phyloP scores from a whole-genome alignment of 1,139 yeast genomes.

The Taphrina wiesneri region DNA sequence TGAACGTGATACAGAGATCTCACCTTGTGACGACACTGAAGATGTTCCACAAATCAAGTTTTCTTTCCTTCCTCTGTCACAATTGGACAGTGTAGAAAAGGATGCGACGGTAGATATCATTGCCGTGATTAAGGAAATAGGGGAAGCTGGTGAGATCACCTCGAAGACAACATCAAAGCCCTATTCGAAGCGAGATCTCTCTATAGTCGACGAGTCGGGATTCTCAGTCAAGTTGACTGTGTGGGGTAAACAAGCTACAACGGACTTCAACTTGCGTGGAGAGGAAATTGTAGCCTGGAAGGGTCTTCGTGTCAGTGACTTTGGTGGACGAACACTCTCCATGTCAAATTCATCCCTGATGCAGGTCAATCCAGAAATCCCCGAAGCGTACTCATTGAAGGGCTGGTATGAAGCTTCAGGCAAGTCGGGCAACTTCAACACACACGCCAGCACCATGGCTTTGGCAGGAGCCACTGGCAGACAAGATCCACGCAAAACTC shows the following conservation, averaged over 20 bases:
- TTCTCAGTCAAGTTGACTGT: conserved; percentile 75
- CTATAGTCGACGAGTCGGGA: conserved; percentile 81
- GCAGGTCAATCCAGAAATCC: conserved; percentile 78
- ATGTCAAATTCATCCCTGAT: conserved; percentile 77
- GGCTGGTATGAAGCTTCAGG: conserved; percentile 96
- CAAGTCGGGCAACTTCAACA: conserved; percentile 43
- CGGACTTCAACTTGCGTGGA: conserved; percentile 65
- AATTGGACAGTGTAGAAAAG: conserved; percentile 65
- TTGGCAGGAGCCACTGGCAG: conserved; percentile 45
- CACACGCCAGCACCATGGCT: conserved; percentile 36
- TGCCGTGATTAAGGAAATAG: conserved; percentile 78
- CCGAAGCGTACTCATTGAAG: conserved; percentile 80
- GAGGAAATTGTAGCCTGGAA: conserved; percentile 91
- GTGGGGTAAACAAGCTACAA: conserved; percentile 80
- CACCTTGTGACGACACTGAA: conserved; percentile 58
- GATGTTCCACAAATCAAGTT: conserved; percentile 76
- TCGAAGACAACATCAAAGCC: conserved; percentile 91
- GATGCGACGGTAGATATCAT: conserved; percentile 78
- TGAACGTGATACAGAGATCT: conserved; percentile 76
- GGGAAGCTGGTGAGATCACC: conserved; percentile 74
- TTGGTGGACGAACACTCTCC: conserved; percentile 81
- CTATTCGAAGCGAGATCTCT: conserved; percentile 84
- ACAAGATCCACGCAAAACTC: conserved; percentile 51
- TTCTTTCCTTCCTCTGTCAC: conserved; percentile 69
- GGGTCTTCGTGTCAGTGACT: conserved; percentile 86